Evolutionary conservation across 371 early-diverging fungal species (phyloP), one percentile per base, ranked within the genome.

Genomic region (Mortierella sp.): DNA sequence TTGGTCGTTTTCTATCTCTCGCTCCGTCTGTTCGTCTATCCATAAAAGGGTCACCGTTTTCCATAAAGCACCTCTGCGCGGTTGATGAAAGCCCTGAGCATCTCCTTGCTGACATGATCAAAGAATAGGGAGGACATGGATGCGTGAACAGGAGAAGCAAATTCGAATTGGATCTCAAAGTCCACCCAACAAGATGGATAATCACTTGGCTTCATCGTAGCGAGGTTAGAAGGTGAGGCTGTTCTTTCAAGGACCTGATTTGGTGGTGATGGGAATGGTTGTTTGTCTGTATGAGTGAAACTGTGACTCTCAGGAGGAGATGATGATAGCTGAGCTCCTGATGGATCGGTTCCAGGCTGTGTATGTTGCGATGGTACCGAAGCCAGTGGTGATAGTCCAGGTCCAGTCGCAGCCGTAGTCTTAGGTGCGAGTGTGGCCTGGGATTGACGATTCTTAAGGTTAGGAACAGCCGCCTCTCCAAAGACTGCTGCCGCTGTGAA

Each of bases 161-260:
- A 94, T 66, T 94, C 91, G 78, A 93, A 95, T n/a, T 80, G 68
- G 37, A 95, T 89, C 39, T 81, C 62, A 71, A 93, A 93, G 65
- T 91, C 91, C 2, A 94, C 85, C 67, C 73, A 77, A 67, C 90
- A 90, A 13, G 83, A 71, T 0, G 88, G 86, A 48, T 83, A 85
- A 41, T 84, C 78, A 7, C 65, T 63, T 41, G 79, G 82, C 31
- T 61, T 79, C 63, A 70, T 73, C 21, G 52, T 63, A 25, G 54
- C 76, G 2, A 78, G 60, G 22, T 74, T 61, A 17, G 80, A 56
- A 4, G 59, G 55, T 12, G 78, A 78, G 16, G 67, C 43, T 53
- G 65, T 59, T 22, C 60, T 68, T 29, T 46, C 40, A 2, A 49
- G 41, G 43, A 48, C 25, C 10, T 54, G 45, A 4, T 48, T 56